Evolutionary conservation across 2,329 filamentous ascomycete genomes (phyloP).

Genomic region (Ceratocystis smalleyi): DNA sequence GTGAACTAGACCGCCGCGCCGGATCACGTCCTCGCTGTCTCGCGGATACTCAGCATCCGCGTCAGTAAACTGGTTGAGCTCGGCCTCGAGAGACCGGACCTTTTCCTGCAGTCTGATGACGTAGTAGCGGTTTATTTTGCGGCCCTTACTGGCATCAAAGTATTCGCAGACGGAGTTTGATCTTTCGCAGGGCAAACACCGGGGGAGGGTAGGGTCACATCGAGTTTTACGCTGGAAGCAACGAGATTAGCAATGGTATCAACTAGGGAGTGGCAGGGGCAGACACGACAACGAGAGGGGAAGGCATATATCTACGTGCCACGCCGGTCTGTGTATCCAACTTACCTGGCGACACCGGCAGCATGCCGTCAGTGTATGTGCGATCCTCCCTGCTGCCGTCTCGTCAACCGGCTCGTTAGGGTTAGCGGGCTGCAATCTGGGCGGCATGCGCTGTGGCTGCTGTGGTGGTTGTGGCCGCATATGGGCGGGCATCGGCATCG

Average conservation of each 20-base stretch:
- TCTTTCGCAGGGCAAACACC: constrained; percentile 82
- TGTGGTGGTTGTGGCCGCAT: constrained; percentile 6
- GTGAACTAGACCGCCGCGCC: constrained; percentile 70
- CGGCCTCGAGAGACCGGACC: constrained; percentile 65
- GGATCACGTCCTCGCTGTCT: constrained; percentile 70
- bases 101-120: constrained; percentile 83
- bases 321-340: not conserved
- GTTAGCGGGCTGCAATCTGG: constrained; percentile 15
- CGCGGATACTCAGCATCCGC: constrained; percentile 55
- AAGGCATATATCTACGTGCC: too few relatives aligned
- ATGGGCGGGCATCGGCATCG: constrained; percentile 10
- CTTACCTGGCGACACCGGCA: constrained; percentile 61
- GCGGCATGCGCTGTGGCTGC: constrained; percentile 12
- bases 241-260: not conserved
- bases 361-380: constrained; percentile 66
- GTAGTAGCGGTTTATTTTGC: constrained; percentile 77
- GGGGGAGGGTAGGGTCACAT: constrained; percentile 84
- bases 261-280: not conserved
- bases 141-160: constrained; percentile 74
- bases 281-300: too few relatives aligned
- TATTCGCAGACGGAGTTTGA: constrained; percentile 89
- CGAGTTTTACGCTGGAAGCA: constrained; percentile 67
- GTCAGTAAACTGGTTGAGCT: constrained; percentile 63
- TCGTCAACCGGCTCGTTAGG: constrained; percentile 18
- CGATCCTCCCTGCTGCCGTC: constrained; percentile 41